Conservation (phyloP, 1,139 yeast species). For the Pneumocystis canis region DNA sequence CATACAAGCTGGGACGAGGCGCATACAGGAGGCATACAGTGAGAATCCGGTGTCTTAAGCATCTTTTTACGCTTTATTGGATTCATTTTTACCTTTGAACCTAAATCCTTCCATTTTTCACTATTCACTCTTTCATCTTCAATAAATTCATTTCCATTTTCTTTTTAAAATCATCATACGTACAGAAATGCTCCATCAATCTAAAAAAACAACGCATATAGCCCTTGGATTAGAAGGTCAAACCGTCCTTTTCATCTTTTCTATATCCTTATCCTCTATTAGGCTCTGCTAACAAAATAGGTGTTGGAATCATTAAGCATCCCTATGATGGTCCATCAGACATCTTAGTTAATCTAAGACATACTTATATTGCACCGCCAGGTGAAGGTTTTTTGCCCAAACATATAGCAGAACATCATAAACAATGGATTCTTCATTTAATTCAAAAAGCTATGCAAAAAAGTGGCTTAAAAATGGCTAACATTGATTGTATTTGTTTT, state of each 20-base stretch:
- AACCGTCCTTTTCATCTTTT: background rate
- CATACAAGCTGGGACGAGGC: too few species aligned
- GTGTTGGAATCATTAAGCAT: slow-evolving; percentile 82
- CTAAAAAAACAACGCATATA: background rate
- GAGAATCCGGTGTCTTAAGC: too few species aligned
- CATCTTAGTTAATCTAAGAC: slow-evolving; percentile 75
- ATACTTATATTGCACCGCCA: slow-evolving; percentile 89
- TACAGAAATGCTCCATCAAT: too few species aligned
- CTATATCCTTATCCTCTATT: background rate
- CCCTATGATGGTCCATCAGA: slow-evolving; percentile 43
- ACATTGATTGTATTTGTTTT: slow-evolving; percentile 81
- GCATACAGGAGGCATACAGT: too few species aligned
- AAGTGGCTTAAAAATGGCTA: slow-evolving; percentile 38
- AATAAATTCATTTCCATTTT: too few species aligned
- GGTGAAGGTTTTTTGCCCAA: slow-evolving; percentile 96
- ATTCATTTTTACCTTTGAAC: too few species aligned
- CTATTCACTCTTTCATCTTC: too few species aligned
- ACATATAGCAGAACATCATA: slow-evolving; percentile 90
- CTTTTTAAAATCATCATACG: background rate
- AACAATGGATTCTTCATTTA: slow-evolving; percentile 85
- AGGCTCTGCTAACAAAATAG: slow-evolving; percentile 92
- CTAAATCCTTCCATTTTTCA: too few species aligned
- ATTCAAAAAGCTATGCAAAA: slow-evolving; percentile 52
- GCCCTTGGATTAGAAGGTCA: background rate
- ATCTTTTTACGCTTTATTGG: too few species aligned